phyloP scores from a whole-genome alignment of 2,329 filamentous ascomycete genomes.

The Paraconiothyrium sp. region DNA sequence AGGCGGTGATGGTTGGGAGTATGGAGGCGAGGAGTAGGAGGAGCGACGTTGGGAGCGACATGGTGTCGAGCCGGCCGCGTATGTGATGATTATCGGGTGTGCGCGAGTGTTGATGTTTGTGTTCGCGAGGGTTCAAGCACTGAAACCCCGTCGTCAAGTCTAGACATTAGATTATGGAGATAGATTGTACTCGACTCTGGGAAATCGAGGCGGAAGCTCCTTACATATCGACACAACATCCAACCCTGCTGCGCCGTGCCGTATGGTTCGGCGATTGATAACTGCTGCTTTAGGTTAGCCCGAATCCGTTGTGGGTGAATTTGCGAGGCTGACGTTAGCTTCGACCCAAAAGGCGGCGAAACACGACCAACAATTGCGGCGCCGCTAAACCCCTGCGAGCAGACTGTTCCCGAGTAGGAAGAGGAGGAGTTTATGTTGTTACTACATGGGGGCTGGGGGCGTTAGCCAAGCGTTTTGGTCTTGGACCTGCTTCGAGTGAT shows the following conservation, averaged over 20 bases:
- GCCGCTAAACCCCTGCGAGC: neutral
- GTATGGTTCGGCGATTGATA: slow-evolving; percentile 13
- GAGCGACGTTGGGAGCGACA: slow-evolving; percentile 9
- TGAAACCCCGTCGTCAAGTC: neutral
- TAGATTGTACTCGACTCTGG: neutral
- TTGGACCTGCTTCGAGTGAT: neutral
- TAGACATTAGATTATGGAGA: neutral
- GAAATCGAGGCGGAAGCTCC: neutral
- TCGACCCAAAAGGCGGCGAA: slow-evolving; percentile 3
- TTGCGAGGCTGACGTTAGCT: slow-evolving; percentile 21
- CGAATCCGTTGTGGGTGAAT: neutral
- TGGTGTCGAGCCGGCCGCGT: neutral
- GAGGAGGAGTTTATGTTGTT: neutral
- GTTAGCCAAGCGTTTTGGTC: neutral
- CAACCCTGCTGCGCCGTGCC: slow-evolving; percentile 13
- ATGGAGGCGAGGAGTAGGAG: slow-evolving; percentile 9
- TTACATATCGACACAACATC: neutral
- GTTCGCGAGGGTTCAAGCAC: slow-evolving; percentile 10
- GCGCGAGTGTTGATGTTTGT: neutral
- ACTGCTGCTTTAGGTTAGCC: slow-evolving; percentile 4
- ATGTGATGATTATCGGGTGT: neutral
- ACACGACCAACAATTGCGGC: slow-evolving; percentile 10
- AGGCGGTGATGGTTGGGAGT: slow-evolving; percentile 7
- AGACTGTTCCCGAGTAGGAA: slow-evolving; percentile 12
- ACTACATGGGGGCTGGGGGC: slow-evolving; percentile 6